These are phyloP conservation scores for Schizophyllum amplum DNA, from an alignment of 1,284 basidiomycete genomes.

Conservation along the genomic window DNA sequence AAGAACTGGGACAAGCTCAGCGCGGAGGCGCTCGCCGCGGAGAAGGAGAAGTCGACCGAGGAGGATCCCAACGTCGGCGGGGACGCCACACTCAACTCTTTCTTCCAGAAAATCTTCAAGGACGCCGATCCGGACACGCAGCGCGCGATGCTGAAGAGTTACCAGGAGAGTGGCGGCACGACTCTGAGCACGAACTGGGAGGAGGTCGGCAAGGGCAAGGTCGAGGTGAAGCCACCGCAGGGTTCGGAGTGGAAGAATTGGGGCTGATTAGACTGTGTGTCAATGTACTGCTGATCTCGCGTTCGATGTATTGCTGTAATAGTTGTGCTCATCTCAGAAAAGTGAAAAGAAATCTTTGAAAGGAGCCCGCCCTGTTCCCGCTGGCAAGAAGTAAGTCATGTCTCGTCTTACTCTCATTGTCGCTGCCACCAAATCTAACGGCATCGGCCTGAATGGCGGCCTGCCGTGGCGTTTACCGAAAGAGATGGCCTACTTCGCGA, in stretches of 20 bases:
- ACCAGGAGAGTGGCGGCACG: constrained; percentile 85
- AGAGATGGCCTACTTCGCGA: constrained; percentile 93
- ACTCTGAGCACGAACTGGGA: constrained; percentile 92
- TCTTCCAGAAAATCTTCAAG: constrained; percentile 81
- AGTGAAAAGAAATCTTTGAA: too few species aligned
- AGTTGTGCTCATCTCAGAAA: too few species aligned
- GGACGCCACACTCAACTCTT: constrained; percentile 66
- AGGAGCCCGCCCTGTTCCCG: too few species aligned
- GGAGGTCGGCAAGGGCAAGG: constrained; percentile 63
- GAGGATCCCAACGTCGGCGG: constrained; percentile 83
- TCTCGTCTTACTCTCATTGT: constrained; percentile 83
- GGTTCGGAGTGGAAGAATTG: constrained; percentile 81
- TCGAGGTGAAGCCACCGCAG: constrained; percentile 72
- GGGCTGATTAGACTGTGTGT: constrained; percentile 27
- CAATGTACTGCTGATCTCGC: too few species aligned
- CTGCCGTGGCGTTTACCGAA: constrained; percentile 88
- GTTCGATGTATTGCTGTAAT: too few species aligned
- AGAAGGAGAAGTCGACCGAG: constrained; percentile 53
- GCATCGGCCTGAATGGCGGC: constrained; percentile 73
- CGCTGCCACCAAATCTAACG: constrained; percentile 82
- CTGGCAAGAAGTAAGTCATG: too few species aligned
- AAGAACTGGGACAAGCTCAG: constrained; percentile 86
- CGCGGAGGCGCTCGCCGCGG: constrained; percentile 48
- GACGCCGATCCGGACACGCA: constrained; percentile 85
- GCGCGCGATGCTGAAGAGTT: constrained; percentile 95